Percentiles rank a stretch among this genome's conserved stretches.
Evolutionary conservation across 1,139 yeast genomes (phyloP).

Genomic region (Trichomonascaceae sp.): DNA sequence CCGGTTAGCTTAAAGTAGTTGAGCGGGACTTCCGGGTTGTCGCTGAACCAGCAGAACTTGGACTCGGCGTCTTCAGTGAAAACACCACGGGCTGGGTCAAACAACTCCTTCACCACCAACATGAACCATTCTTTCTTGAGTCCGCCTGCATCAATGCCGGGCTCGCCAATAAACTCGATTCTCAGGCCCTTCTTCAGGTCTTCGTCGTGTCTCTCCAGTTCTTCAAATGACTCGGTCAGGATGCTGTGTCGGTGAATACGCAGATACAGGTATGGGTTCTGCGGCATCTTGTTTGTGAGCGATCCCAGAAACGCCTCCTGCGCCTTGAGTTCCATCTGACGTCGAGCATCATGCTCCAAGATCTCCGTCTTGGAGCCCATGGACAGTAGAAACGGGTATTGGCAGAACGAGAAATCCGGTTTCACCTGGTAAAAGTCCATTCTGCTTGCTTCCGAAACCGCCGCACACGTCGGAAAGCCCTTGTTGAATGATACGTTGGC

Average conservation of each 20-base stretch:
- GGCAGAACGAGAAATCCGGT: conserved; percentile 38
- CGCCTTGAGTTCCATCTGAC: conserved; percentile 77
- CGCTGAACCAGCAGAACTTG: conserved; percentile 59
- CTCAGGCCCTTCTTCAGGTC: conserved; percentile 64
- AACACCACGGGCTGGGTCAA: conserved; percentile 40
- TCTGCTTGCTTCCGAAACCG: background rate
- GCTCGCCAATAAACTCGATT: conserved; percentile 74
- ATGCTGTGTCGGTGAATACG: conserved; percentile 54
- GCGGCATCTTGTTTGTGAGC: conserved; percentile 43
- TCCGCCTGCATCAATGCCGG: conserved; percentile 94
- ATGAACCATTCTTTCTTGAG: conserved; percentile 87
- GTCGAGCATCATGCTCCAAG: conserved; percentile 67
- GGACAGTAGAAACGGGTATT: conserved; percentile 70
- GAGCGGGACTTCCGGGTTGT: conserved; percentile 26
- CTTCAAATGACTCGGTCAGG: conserved; percentile 62
- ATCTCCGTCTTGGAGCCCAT: conserved; percentile 72
- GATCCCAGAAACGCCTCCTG: conserved; percentile 81
- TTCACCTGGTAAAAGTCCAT: background rate
- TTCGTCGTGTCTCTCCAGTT: conserved; percentile 41
- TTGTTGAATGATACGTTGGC: background rate
- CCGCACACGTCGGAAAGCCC: background rate
- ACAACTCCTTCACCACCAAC: conserved; percentile 53
- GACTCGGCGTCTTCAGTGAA: conserved; percentile 52
- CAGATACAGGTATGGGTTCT: conserved; percentile 58
- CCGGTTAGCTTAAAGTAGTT: conserved; percentile 68